phyloP scores from a whole-genome alignment of 176 grass and related monocot genomes.

The Thinopyrum elongatum region DNA sequence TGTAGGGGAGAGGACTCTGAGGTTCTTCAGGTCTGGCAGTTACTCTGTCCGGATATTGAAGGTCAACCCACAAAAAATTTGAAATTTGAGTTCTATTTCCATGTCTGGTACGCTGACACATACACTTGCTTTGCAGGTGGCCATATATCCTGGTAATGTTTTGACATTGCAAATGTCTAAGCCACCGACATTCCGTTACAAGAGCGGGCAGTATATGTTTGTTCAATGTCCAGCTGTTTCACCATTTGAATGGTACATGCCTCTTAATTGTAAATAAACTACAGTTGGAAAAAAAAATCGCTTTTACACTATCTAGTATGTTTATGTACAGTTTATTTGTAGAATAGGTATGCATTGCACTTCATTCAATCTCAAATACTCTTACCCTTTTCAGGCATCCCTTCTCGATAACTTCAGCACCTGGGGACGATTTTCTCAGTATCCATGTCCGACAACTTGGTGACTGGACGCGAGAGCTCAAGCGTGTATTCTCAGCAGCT shows the following conservation, averaged over 20 bases:
- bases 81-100: constrained; percentile 28
- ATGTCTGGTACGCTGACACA: constrained; percentile 37
- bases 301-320: neutral
- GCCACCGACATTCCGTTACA: constrained; percentile 75
- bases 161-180: constrained; percentile 96
- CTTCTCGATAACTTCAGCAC: constrained; percentile 96
- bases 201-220: constrained; percentile 98
- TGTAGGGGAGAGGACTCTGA: constrained; percentile 81
- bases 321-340: neutral
- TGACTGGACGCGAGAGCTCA: constrained; percentile 96
- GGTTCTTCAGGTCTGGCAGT: constrained; percentile 86
- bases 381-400: constrained; percentile 72
- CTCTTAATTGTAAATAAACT: constrained; percentile 26
- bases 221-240: constrained; percentile 93
- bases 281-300: neutral
- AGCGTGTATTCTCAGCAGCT: constrained; percentile 78
- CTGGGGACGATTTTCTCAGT: constrained; percentile 88
- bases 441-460: constrained; percentile 96
- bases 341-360: neutral
- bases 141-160: constrained; percentile 97
- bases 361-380: constrained; percentile 19
- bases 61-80: constrained; percentile 38
- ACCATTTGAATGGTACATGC: constrained; percentile 88
- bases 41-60: constrained; percentile 85
- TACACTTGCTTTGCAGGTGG: constrained; percentile 56